Conservation (phyloP, 2,329 filamentous ascomycete genomes). For the Trichoderma sp. region DNA sequence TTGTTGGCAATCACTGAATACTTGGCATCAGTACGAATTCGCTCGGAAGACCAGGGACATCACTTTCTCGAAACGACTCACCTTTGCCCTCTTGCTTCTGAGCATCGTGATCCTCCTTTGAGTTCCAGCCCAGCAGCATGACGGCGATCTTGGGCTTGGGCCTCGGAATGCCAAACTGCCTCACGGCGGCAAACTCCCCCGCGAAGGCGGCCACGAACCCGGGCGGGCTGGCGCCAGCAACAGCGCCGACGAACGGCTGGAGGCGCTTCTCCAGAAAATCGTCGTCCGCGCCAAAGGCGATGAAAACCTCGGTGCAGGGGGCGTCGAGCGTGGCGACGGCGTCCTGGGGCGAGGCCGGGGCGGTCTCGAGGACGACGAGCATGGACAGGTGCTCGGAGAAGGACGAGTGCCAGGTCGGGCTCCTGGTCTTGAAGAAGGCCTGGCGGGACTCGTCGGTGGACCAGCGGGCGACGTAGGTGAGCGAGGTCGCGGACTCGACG, state of each 20-base stretch:
- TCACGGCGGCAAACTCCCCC: conserved; percentile 41
- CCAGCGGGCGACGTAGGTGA: conserved; percentile 43
- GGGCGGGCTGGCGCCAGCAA: conserved; percentile 31
- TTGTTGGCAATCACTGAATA: conserved; percentile 42
- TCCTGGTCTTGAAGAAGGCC: conserved; percentile 44
- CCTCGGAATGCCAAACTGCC: conserved; percentile 36
- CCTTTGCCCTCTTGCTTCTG: conserved; percentile 39
- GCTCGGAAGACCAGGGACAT: neutral
- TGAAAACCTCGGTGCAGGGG: conserved; percentile 46
- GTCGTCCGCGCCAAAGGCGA: conserved; percentile 40
- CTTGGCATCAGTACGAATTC: neutral
- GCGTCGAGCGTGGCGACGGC: conserved; percentile 39
- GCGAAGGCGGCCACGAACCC: conserved; percentile 41
- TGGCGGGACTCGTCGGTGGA: conserved; percentile 39
- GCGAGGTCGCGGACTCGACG: conserved; percentile 40
- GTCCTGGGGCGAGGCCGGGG: neutral
- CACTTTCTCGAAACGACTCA: conserved; percentile 27
- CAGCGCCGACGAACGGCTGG: conserved; percentile 36
- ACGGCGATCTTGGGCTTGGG: conserved; percentile 39
- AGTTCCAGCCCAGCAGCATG: conserved; percentile 46
- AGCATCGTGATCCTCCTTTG: conserved; percentile 43
- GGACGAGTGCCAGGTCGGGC: conserved; percentile 45
- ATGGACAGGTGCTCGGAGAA: conserved; percentile 33
- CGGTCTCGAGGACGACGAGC: conserved; percentile 2
- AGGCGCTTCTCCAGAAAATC: conserved; percentile 40